phyloP scores from a whole-genome alignment of 2,329 filamentous ascomycete genomes.

The Amesomyces nigricolor region DNA sequence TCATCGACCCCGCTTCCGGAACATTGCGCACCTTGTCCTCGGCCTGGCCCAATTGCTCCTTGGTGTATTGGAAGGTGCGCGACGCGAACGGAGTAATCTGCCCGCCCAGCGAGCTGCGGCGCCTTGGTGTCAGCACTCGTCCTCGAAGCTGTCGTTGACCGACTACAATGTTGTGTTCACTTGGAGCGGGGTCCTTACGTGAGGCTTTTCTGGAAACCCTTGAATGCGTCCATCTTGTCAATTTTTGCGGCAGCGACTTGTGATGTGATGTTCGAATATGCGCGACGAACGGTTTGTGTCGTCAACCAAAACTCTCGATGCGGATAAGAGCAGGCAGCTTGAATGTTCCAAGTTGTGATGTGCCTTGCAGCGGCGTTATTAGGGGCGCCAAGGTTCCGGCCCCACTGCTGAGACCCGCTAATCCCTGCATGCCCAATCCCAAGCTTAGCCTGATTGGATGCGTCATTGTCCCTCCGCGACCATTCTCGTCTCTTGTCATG shows the following conservation, averaged over 20 bases:
- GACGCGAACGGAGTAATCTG: conserved; percentile 88
- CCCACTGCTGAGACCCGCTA: conserved; percentile 14
- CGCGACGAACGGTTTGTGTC: not conserved
- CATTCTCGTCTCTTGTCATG: too few relatives aligned
- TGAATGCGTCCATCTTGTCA: conserved; percentile 52
- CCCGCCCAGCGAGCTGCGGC: conserved; percentile 58
- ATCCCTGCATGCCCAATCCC: conserved; percentile 10
- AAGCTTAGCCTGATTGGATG: conserved; percentile 1
- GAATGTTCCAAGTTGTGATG: conserved; percentile 2
- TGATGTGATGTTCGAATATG: not conserved
- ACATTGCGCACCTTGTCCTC: conserved; percentile 71
- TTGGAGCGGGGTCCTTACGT: conserved; percentile 37
- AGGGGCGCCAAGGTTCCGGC: conserved; percentile 13
- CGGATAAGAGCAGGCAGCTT: conserved; percentile 12
- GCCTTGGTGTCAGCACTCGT: conserved; percentile 21
- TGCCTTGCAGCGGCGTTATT: conserved; percentile 17
- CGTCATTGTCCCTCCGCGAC: not conserved
- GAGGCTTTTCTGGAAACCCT: conserved; percentile 51
- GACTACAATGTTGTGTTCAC: not conserved
- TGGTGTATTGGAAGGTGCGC: conserved; percentile 93
- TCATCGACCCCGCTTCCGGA: not conserved
- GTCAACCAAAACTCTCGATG: not conserved
- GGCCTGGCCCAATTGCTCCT: conserved; percentile 91
- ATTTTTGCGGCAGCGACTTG: not conserved
- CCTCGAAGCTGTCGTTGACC: conserved; percentile 5